A percentile compares a stretch with the other conserved stretches of the same genome.
Evolutionary conservation across 768 basidiomycete genomes (phyloP).

Genomic region (Paxillus ammoniavirescens): DNA sequence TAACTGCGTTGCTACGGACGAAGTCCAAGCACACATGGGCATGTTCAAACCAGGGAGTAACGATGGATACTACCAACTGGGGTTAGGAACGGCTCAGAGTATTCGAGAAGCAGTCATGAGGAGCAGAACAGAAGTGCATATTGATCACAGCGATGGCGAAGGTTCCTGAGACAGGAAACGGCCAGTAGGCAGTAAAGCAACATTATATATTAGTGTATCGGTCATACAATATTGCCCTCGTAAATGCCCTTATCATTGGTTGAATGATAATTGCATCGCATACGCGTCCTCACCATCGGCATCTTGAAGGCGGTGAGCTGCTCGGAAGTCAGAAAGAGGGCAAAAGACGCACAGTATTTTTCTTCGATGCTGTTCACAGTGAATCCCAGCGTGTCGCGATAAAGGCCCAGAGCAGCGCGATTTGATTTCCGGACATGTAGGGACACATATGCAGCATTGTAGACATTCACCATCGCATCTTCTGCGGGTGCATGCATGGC

Average conservation of each 20-base stretch:
- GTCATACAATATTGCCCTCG: not conserved
- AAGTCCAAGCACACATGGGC: slow-evolving; percentile 81
- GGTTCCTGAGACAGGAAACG: not conserved
- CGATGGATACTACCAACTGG: slow-evolving; percentile 89
- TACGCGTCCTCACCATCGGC: slow-evolving; percentile 96
- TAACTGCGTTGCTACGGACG: slow-evolving; percentile 70
- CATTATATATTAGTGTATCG: slow-evolving; percentile 9
- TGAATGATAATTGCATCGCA: slow-evolving; percentile 76
- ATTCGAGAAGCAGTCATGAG: slow-evolving; percentile 55
- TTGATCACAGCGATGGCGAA: not conserved
- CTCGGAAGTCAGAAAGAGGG: not conserved
- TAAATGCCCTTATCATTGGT: slow-evolving; percentile 19
- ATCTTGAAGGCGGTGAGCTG: slow-evolving; percentile 47
- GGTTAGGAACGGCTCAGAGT: slow-evolving; percentile 59
- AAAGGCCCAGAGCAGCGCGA: slow-evolving; percentile 84
- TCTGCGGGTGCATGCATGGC: slow-evolving; percentile 45
- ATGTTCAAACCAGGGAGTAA: slow-evolving; percentile 85
- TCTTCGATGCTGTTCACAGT: slow-evolving; percentile 82
- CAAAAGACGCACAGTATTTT: slow-evolving; percentile 76
- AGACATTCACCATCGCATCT: slow-evolving; percentile 88
- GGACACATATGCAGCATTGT: slow-evolving; percentile 80
- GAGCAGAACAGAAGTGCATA: not conserved
- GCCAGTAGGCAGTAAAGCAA: slow-evolving; percentile 5
- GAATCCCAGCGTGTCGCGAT: slow-evolving; percentile 89
- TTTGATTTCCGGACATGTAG: slow-evolving; percentile 96